Base-by-base conservation (phyloP, 1,284 basidiomycete species). In the Cerioporus squamosus region DNA sequence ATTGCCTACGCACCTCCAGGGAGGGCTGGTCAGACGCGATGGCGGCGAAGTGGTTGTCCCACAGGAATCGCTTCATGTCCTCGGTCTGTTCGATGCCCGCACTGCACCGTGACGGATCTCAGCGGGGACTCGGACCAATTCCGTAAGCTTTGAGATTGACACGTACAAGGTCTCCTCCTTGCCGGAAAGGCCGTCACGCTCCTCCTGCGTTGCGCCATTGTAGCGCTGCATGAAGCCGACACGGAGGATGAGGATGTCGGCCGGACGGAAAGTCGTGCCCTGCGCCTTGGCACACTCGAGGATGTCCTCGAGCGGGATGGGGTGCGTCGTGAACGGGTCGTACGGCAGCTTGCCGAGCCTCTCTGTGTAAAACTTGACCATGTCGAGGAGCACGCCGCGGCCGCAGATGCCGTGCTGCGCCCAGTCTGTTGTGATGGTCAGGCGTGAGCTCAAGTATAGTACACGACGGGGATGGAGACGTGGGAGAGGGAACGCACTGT, bases 21-120 rank as follows among this genome's bases (percentile, higher is more conserved):
- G 86, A 74, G n/a, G 90, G 90, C 64, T 86, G 84, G 72, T 91
- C 89, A 24, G 86, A 88, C 3, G 87, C 88, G 42, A 90, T 70
- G 4, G 89, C 88, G 1, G 88, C 85, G 68, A 91, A 90, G 69
- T 91, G 89, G 67, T 90, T 88, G 72, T 91, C 80, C 90, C 88
- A 90, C 33, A 88, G 70, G 74, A 89, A 88, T 1, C 80, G 78
- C 63, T 87, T 88, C 85, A 88, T 88, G n/a, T 86, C 85, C 20
- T 86, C 83, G 12, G 80, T 80, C 68, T 88, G 87, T 60, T 89
- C 87, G 46, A 90, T 83, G 5, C 87, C 87, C 31, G 87, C 85
- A 60, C 85, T 87, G 61, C 31, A 14, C 1, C 1, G 33, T n/a
- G n/a, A 29, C 29, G 29, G 8, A 29, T 29, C 1, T 29, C 29